Evolutionary conservation across 371 early-diverging fungal species (phyloP), one percentile per base, ranked within the genome.

Genomic region (Apophysomyces trapeziformis): DNA sequence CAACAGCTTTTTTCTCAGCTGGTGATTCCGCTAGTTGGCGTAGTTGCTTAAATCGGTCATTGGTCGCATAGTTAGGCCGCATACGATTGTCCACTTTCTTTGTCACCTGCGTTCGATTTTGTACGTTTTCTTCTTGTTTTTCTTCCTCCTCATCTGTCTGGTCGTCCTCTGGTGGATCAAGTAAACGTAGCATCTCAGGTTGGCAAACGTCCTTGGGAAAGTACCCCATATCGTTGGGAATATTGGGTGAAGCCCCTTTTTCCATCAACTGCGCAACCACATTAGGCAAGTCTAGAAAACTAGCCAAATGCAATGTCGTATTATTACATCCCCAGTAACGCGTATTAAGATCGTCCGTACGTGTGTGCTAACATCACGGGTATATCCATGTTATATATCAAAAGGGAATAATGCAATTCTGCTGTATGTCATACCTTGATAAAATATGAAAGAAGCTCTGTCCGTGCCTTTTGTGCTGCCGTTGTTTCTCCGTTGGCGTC

Each of bases 261-360:
- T 60, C 46, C 1, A 75, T 38, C 37, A 75, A 57, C 32, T 67
- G 44, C 38, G 60, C 46, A 1, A 58, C 56, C 0, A 69, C 57
- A 4, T 54, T 35, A 9, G 6, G 36, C 11, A 67, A 26, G 1
- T 47, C 69, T 13, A 75, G 39, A 44, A 75, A 75, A 16, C 69
- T 67, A 16, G 60, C 68, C 8, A 75, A 39, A 68, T 75, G 75
- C 9, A 75, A 39, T 12, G 69, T 69, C 2, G 75, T 66, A 41
- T 71, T 73, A 46, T 68, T 69, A 41, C 66, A 65, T 57, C 74
- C 73, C 75, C 72, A 73, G 60, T 66, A 70, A 6, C 73, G 70
- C 38, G 73, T 73, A 60, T 73, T 68, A 16, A 76, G 63, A 60
- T 75, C 75, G 64, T 75, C 66, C 37, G 69, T 14, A 9, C 69